Evolutionary conservation across 2,329 filamentous ascomycete genomes (phyloP).

Genomic region (Leptographium wingfieldii): DNA sequence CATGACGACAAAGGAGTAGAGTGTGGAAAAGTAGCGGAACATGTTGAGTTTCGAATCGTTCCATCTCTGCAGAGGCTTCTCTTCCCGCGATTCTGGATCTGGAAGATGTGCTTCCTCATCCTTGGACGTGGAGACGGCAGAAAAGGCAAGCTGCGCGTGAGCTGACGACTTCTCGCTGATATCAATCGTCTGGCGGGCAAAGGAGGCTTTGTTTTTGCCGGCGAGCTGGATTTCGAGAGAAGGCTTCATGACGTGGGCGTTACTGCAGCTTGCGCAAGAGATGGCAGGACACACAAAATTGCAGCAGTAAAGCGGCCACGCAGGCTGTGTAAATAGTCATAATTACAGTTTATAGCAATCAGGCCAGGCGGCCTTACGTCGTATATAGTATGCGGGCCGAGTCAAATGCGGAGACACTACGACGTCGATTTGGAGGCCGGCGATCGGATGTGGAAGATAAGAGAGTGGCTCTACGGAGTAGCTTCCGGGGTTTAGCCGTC

Average conservation of each 20-base stretch:
- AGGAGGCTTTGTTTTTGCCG: background rate
- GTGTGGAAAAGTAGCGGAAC: conserved; percentile 44
- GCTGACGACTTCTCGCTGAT: background rate
- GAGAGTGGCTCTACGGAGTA: background rate
- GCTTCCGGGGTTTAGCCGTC: background rate
- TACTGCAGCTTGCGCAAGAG: background rate
- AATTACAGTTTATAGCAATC: no score
- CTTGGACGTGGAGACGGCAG: background rate
- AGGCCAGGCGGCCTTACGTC: background rate
- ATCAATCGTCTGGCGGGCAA: background rate
- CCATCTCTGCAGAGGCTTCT: conserved; percentile 39
- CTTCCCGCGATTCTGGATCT: background rate
- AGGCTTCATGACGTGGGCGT: background rate
- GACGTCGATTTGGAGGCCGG: background rate
- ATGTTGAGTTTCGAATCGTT: conserved; percentile 47
- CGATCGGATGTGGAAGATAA: background rate
- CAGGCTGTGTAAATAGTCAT: background rate
- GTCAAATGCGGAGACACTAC: background rate
- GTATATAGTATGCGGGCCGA: background rate
- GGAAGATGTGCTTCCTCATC: conserved; percentile 9
- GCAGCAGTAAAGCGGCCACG: background rate
- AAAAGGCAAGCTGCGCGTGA: background rate
- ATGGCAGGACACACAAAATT: background rate
- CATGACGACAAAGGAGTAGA: conserved; percentile 51
- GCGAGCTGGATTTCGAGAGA: background rate